Percentiles rank a stretch among this genome's conserved stretches.
These are phyloP conservation scores for Primulina tabacum DNA, from an alignment of 257 asterid genomes.

Conservation along the genomic window DNA sequence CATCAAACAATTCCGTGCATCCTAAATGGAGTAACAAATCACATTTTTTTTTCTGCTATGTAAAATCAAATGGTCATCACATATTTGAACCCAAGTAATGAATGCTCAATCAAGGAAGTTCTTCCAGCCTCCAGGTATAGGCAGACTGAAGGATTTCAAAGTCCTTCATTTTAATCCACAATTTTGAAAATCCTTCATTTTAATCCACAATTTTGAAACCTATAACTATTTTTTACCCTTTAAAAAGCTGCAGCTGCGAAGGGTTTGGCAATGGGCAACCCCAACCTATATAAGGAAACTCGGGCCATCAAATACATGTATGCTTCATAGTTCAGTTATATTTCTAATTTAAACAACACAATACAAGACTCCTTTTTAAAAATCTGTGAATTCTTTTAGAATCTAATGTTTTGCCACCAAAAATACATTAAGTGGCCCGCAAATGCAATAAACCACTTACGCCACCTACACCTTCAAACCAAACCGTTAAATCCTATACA, in stretches of 20 bases:
- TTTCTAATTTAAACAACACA: slow-evolving; percentile 12
- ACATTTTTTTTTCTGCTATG: background rate
- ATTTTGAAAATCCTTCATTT: background rate
- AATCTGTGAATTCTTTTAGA: no score
- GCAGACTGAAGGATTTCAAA: slow-evolving; percentile 2
- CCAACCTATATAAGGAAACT: background rate
- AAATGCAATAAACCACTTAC: no score
- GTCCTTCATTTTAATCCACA: background rate
- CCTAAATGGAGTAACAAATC: background rate
- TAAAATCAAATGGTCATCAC: background rate
- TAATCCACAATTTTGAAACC: background rate
- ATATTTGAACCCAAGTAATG: background rate
- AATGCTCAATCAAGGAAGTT: background rate
- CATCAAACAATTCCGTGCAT: background rate
- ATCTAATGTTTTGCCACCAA: no score
- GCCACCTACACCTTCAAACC: no score
- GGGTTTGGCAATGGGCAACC: no score
- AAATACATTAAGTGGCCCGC: no score
- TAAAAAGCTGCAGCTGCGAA: background rate
- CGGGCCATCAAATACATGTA: background rate
- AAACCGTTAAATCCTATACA: background rate
- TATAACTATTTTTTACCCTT: background rate
- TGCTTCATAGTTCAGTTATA: background rate
- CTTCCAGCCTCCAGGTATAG: background rate
- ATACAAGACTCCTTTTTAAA: no score